phyloP scores from a whole-genome alignment of 106 monocot genomes.

The Dendrobium chrysotoxum region DNA sequence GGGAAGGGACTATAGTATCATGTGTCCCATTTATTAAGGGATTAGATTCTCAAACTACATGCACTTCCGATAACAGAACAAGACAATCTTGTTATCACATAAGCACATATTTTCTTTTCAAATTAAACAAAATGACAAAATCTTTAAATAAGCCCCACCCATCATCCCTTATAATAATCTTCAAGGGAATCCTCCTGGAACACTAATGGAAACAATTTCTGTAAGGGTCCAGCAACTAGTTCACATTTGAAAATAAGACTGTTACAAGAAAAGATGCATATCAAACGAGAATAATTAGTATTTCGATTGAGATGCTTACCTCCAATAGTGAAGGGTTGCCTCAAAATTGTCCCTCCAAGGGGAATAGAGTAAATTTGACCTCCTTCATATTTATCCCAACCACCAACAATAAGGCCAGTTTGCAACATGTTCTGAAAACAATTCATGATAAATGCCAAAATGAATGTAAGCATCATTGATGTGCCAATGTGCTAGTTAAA shows the following conservation, averaged over 20 bases:
- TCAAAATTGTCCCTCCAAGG: conserved; percentile 92
- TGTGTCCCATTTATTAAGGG: too few relatives aligned
- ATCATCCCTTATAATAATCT: not conserved
- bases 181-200: not conserved
- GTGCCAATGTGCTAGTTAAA: not conserved
- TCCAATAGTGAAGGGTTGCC: conserved; percentile 83
- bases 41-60: too few relatives aligned
- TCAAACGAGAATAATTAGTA: not conserved
- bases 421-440: conserved; percentile 74
- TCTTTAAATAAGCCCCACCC: not conserved
- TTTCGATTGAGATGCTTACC: conserved; percentile 28
- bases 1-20: too few relatives aligned
- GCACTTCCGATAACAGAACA: not conserved
- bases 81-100: not conserved
- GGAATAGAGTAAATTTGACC: conserved; percentile 92
- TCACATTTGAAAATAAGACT: not conserved
- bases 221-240: not conserved
- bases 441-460: conserved; percentile 8
- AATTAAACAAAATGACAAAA: not conserved
- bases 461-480: not conserved
- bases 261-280: not conserved
- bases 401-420: conserved; percentile 91
- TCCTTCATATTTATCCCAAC: conserved; percentile 94
- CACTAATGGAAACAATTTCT: not conserved
- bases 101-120: not conserved